A percentile compares a stretch with the other conserved stretches of the same genome.
These are phyloP conservation scores for Pleurostoma richardsiae DNA, from an alignment of 2,329 filamentous ascomycete species.

Conservation along the genomic window DNA sequence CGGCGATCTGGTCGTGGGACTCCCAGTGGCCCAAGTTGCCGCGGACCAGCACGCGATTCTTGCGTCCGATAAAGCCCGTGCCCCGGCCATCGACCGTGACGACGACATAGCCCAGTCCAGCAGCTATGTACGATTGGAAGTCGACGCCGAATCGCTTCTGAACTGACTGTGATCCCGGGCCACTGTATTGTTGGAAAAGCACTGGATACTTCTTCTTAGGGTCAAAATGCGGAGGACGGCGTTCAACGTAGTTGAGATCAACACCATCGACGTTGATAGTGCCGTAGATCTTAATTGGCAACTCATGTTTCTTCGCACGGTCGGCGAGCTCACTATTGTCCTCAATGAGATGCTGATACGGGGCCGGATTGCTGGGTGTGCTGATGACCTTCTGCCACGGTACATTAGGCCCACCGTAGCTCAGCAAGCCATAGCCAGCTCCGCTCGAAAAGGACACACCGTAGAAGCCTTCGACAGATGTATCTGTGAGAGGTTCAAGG, in stretches of 20 bases:
- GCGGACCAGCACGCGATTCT: conserved; percentile 75
- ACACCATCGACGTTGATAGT: conserved; percentile 81
- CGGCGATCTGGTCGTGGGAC: conserved; percentile 84
- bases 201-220: conserved; percentile 83
- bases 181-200: conserved; percentile 91
- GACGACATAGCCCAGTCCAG: conserved; percentile 77
- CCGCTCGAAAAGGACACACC: conserved; percentile 76
- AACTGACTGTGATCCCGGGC: conserved; percentile 88
- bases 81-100: conserved; percentile 92
- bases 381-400: conserved; percentile 89
- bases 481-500: conserved; percentile 70
- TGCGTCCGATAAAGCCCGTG: conserved; percentile 84
- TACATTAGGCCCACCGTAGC: conserved; percentile 77
- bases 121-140: conserved; percentile 85
- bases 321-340: conserved; percentile 68
- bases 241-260: conserved; percentile 69
- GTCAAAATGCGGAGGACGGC: conserved; percentile 84
- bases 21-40: conserved; percentile 83
- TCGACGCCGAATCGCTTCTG: conserved; percentile 76
- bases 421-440: conserved; percentile 77
- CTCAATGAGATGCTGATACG: conserved; percentile 69
- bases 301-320: conserved; percentile 68
- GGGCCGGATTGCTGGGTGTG: conserved; percentile 63
- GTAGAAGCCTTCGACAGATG: conserved; percentile 71
- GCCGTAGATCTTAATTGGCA: conserved; percentile 78